These are phyloP conservation scores for Glomus cerebriforme DNA, from an alignment of 192 early-diverging fungal species.

Conservation along the genomic window DNA sequence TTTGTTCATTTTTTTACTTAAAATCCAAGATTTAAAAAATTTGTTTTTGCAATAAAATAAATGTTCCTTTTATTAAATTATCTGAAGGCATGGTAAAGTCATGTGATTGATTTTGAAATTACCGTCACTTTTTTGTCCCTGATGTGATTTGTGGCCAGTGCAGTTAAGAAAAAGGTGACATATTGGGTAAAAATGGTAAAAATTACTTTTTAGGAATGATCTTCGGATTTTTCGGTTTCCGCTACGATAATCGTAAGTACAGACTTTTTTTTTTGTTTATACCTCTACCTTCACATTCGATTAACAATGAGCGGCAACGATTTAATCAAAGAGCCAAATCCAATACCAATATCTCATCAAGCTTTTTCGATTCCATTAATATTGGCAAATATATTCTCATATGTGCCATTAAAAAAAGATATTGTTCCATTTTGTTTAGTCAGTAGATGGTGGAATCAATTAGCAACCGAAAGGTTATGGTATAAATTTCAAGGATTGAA, in stretches of 20 bases:
- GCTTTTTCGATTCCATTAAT: conserved; percentile 21
- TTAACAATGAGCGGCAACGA: background rate
- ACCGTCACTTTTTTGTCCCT: too few relatives aligned
- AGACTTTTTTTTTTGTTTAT: background rate
- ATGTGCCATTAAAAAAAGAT: background rate
- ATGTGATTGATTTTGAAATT: too few relatives aligned
- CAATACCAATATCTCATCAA: background rate
- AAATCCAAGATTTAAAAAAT: too few relatives aligned
- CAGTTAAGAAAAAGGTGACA: too few relatives aligned
- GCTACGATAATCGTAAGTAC: background rate
- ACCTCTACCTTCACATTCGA: too few relatives aligned
- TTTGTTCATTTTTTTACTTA: background rate
- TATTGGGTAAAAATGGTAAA: too few relatives aligned
- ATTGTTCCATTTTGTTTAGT: background rate
- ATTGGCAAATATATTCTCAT: conserved; percentile 5
- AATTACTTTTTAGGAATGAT: too few relatives aligned
- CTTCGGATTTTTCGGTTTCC: too few relatives aligned
- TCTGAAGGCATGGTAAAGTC: too few relatives aligned
- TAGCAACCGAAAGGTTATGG: conserved; percentile 28
- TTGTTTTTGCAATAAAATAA: too few relatives aligned
- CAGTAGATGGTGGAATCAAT: conserved; percentile 26
- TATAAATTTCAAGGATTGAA: conserved; percentile 17
- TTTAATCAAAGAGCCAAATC: background rate
- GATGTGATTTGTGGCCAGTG: too few relatives aligned
- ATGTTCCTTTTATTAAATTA: too few relatives aligned